phyloP scores from a whole-genome alignment of 768 basidiomycete species.

The Rhizopogon vesiculosus region DNA sequence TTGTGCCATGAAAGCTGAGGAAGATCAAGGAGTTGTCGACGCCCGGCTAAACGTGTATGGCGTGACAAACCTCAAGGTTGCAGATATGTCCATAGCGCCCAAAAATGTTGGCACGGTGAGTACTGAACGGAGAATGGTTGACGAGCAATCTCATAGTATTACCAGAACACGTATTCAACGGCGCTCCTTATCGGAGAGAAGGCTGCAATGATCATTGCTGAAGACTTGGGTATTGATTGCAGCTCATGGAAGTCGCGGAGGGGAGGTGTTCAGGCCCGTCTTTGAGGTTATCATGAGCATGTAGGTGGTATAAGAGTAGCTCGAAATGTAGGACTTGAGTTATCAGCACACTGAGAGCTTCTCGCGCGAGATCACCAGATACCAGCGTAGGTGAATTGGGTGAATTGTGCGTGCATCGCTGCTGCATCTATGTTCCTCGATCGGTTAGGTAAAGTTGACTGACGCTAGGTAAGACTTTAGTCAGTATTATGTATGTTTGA shows the following conservation, averaged over 20 bases:
- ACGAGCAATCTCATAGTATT: not conserved
- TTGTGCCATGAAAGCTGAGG: slow-evolving; percentile 61
- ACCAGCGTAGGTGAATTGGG: no score
- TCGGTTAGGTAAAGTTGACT: no score
- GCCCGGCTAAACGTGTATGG: slow-evolving; percentile 11
- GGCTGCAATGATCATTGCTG: slow-evolving; percentile 53
- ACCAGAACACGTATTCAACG: slow-evolving; percentile 38
- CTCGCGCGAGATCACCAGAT: no score
- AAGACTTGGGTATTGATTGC: slow-evolving; percentile 37
- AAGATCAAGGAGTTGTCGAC: slow-evolving; percentile 28
- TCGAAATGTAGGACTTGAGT: not conserved
- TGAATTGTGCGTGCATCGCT: no score
- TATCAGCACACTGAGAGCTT: not conserved
- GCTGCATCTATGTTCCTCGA: no score
- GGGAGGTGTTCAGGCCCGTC: not conserved
- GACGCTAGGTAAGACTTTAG: no score
- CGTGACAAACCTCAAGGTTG: slow-evolving; percentile 9
- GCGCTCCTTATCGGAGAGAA: slow-evolving; percentile 53
- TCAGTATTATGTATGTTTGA: no score
- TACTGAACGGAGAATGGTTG: not conserved
- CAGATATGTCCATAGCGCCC: slow-evolving; percentile 17
- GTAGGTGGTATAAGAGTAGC: not conserved
- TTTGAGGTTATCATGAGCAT: not conserved
- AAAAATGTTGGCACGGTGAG: slow-evolving; percentile 26
- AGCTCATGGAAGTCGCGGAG: not conserved